Evolutionary conservation across 208 protist genomes (phyloP), one percentile per base, ranked within the genome.

Genomic region (Phytomonas sp.): DNA sequence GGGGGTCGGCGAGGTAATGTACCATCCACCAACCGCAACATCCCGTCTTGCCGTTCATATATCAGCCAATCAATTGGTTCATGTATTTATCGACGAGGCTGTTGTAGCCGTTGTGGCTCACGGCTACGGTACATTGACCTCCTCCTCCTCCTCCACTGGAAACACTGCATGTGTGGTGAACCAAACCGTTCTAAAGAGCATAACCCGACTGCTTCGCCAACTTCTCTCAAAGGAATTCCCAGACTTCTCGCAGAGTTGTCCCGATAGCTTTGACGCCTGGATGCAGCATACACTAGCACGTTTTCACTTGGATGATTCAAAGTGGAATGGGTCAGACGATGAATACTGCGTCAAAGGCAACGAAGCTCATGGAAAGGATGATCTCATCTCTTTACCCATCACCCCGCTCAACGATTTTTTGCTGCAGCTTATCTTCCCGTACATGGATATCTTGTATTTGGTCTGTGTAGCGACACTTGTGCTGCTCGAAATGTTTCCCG

Each of bases 21-120:
- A 56, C 45, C 26, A 56, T 56, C 45, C 45, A 56, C 45, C 45
- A 36, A 49, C 32, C 45, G 8, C 45, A 56, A 56, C 45, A 56
- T 78, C 87, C 6, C 80, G 73, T 11, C 71, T 92, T 14, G 81
- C 75, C 1, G 67, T 94, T 56, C 81, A 82, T 66, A 95, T 94
- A 30, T 87, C 74, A 70, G 86, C 84, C 16, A 97, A 95, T 73
- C 89, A 97, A 70, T 79, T 97, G 40, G 84, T 97, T 71, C 92
- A 97, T 66, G 49, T 93, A 36, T 95, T 94, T 75, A 63, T 89
- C 7, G 86, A 95, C 63, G 88, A 94, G 60, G 87, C 84, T 2
- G 63, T 97, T 52, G 59, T 95, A 34, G 78, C 77, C 7, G 73
- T 91, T 4, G 81, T 84, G 23, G 81, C 87, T 11, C 76, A 76